Conservation (phyloP, 2,329 filamentous ascomycete genomes). For the Calonectria crousiana region DNA sequence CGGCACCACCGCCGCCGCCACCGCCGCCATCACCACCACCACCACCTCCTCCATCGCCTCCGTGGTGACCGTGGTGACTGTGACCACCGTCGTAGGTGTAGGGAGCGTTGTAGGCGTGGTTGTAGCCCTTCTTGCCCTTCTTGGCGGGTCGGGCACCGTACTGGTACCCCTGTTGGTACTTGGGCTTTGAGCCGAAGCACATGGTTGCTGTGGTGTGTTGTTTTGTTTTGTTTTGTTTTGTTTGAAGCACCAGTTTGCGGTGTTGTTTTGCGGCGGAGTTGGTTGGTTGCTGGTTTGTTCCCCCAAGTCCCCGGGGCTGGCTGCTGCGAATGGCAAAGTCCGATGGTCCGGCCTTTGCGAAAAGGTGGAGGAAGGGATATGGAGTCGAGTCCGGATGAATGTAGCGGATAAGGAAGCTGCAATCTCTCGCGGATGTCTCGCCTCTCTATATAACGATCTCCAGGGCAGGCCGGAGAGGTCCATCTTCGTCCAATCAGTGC, state of each 20-base stretch:
- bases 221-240: not conserved
- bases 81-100: not conserved
- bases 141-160: constrained; percentile 1
- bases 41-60: not conserved
- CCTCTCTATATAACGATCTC: not conserved
- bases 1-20: not conserved
- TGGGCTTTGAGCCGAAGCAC: constrained; percentile 14
- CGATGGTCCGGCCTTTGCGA: not conserved
- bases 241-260: not conserved
- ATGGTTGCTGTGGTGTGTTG: not conserved
- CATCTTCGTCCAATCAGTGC: not conserved
- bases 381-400: not conserved
- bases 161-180: constrained; percentile 3
- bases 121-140: not conserved
- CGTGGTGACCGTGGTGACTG: not conserved
- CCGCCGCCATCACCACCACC: not conserved
- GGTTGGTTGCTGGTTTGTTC: not conserved
- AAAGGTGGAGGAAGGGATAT: not conserved
- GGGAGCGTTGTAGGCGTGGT: not conserved
- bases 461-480: not conserved
- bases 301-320: not conserved
- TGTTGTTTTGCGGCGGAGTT: not conserved
- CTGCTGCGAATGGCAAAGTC: not conserved
- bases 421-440: not conserved
- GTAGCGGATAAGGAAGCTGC: not conserved